Evolutionary conservation across 1,284 basidiomycete species (phyloP).

Genomic region (Megacollybia platyphylla): DNA sequence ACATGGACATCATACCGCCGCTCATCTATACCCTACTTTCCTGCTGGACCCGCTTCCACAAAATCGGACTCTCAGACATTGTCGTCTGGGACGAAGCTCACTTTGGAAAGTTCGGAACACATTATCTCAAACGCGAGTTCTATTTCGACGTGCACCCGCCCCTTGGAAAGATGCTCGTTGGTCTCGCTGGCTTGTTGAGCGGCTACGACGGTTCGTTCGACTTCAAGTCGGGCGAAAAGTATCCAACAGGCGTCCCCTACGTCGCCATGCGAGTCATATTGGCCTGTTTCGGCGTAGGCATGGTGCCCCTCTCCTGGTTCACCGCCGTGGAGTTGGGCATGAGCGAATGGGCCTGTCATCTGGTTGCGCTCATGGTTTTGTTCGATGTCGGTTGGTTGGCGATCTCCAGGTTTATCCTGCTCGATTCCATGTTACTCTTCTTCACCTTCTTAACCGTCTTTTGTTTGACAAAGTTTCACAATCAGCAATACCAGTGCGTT

Average conservation of each 20-base stretch:
- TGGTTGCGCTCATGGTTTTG: conserved; percentile 90
- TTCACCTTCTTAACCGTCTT: conserved; percentile 97
- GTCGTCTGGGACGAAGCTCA: conserved; percentile 99
- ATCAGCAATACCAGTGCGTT: conserved; percentile 81
- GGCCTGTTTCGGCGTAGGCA: conserved; percentile 86
- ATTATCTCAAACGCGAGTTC: conserved; percentile 93
- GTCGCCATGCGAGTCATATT: conserved; percentile 93
- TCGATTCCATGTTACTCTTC: conserved; percentile 97
- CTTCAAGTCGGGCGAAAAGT: conserved; percentile 86
- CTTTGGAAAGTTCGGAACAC: conserved; percentile 94
- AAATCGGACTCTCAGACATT: conserved; percentile 77
- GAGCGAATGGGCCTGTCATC: conserved; percentile 81
- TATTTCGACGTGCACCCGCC: conserved; percentile 98
- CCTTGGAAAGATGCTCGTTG: conserved; percentile 97
- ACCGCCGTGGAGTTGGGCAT: conserved; percentile 93
- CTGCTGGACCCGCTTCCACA: conserved; percentile 90
- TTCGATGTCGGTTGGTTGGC: conserved; percentile 91
- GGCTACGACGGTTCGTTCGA: conserved; percentile 92
- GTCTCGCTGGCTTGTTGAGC: conserved; percentile 79
- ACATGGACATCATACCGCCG: conserved; percentile 73
- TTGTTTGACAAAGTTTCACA: conserved; percentile 93
- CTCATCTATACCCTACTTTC: conserved; percentile 86
- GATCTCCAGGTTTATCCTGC: conserved; percentile 93
- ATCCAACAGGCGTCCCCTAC: conserved; percentile 82
- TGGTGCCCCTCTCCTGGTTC: conserved; percentile 95